Base-by-base conservation (phyloP, 2,329 filamentous ascomycete species). In the Rhynchosporium graminicola region DNA sequence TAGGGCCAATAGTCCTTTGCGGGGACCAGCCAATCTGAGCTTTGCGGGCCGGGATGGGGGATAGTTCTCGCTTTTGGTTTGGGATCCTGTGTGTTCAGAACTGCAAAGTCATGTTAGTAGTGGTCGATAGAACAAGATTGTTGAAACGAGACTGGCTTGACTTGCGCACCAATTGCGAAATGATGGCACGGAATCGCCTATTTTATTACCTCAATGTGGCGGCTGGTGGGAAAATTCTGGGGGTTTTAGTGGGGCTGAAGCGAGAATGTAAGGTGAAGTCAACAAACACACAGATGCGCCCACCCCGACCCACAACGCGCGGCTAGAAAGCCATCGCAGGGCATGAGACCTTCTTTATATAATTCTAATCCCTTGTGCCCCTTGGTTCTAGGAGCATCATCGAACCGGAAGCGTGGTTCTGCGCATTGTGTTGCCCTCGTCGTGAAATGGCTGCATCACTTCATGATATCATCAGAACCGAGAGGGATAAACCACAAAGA, bases 121-220 rank as follows among this genome's bases (percentile, higher is more conserved):
- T 40, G 33, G 28, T 28, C 36, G 36, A 42, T 54, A 29, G 33
- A 54, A 54, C 51, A 54, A 42, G 36, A 29, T 40, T 28, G 51
- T 42, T 54, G 51, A 54, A 20, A 54, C 51, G 51, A 54, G 51
- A 54, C 51, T 54, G 51, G 36, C 51, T 54, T 54, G 51, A 54
- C 51, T 38, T 54, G 51, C 51, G 36, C 51, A 9, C 26, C 20
- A 8, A 4, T 7, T 9, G 33, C 51, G 31, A 54, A 54, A 42
- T 42, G 51, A 29, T 54, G 33, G 5, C 8, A 42, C n/a, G 13
- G 15, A 42, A 3, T 20, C 2, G 20, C 20, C 10, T 54, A 42
- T 54, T 26, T 42, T 20, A 33, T 15, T 54, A 54, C 36, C 26
- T 42, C 9, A 38, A 9, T 4, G 10, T 13, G 51, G 3, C 28